A percentile compares a stretch with the other conserved stretches of the same genome.
These are phyloP conservation scores for Ascochyta clinopodiicola DNA, from an alignment of 2,329 filamentous ascomycete genomes.

Conservation along the genomic window DNA sequence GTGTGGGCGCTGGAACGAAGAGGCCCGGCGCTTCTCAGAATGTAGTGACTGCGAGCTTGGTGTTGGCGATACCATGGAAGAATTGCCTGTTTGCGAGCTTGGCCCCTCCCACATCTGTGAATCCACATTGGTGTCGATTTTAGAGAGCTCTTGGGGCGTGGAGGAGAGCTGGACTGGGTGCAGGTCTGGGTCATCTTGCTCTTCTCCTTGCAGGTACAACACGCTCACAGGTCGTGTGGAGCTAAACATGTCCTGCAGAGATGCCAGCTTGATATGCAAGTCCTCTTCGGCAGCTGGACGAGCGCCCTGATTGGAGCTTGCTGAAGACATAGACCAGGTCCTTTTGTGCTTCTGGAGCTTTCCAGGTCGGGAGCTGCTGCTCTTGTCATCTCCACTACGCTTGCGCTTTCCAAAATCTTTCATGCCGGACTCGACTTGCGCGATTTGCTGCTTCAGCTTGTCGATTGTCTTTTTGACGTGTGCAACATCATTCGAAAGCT, in stretches of 20 bases:
- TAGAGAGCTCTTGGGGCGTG: slow-evolving; percentile 67
- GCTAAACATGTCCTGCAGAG: slow-evolving; percentile 85
- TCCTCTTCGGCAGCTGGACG: slow-evolving; percentile 67
- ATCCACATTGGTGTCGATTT: slow-evolving; percentile 53
- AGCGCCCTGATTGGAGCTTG: slow-evolving; percentile 52
- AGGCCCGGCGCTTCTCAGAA: slow-evolving; percentile 50
- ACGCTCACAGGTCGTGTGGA: slow-evolving; percentile 81
- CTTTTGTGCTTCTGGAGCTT: slow-evolving; percentile 90
- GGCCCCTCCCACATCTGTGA: slow-evolving; percentile 56
- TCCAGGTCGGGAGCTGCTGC: slow-evolving; percentile 66
- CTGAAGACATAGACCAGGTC: slow-evolving; percentile 93
- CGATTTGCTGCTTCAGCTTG: slow-evolving; percentile 92
- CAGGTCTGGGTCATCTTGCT: slow-evolving; percentile 79
- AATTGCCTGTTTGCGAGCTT: slow-evolving; percentile 62
- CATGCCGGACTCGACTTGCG: slow-evolving; percentile 70
- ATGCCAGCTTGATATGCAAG: slow-evolving; percentile 77
- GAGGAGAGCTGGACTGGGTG: slow-evolving; percentile 77
- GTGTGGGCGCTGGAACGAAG: slow-evolving; percentile 53
- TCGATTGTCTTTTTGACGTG: slow-evolving; percentile 97
- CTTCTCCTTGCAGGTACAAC: slow-evolving; percentile 77
- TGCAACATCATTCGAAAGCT: slow-evolving; percentile 90
- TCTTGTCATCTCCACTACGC: slow-evolving; percentile 55
- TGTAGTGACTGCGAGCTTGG: slow-evolving; percentile 55
- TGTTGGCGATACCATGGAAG: slow-evolving; percentile 60
- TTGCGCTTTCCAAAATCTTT: slow-evolving; percentile 67